phyloP scores from a whole-genome alignment of 495 filamentous ascomycete species.

The Trichoderma asperelloides region DNA sequence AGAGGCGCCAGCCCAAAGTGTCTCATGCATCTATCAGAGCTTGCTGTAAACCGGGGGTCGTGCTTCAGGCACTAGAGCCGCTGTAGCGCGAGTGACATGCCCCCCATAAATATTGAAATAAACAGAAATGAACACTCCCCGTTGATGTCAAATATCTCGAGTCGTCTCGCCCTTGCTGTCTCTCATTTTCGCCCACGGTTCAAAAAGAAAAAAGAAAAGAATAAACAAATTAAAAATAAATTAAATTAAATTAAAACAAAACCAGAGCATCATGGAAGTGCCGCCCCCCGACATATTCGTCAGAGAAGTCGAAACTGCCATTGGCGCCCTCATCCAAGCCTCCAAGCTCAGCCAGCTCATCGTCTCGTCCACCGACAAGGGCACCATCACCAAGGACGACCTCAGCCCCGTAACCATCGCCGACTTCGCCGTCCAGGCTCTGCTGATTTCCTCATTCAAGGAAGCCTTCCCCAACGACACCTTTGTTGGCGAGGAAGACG shows the following conservation, averaged over 20 bases:
- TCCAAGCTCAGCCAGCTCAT: slow-evolving; percentile 29
- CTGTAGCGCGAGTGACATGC: neutral
- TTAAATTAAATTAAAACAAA: too few relatives aligned
- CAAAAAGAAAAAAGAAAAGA: too few relatives aligned
- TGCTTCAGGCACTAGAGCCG: neutral
- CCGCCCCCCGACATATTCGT: neutral
- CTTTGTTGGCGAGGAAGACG: slow-evolving; percentile 56
- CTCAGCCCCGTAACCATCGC: slow-evolving; percentile 56
- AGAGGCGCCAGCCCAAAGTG: too few relatives aligned
- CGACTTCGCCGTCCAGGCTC: slow-evolving; percentile 58
- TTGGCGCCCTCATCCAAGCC: slow-evolving; percentile 24
- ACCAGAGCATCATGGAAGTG: too few relatives aligned
- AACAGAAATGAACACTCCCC: neutral
- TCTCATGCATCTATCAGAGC: neutral
- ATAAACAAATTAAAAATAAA: neutral
- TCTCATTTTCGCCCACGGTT: neutral
- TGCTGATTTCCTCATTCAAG: slow-evolving; percentile 48
- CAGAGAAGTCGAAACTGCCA: slow-evolving; percentile 21
- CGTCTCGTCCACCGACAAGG: slow-evolving; percentile 18
- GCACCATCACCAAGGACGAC: slow-evolving; percentile 41
- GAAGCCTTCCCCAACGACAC: slow-evolving; percentile 45
- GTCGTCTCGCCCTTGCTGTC: too few relatives aligned
- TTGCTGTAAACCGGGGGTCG: neutral
- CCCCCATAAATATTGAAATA: too few relatives aligned
- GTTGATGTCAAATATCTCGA: neutral